Conservation (phyloP, 169 alveolate species). For the Eimeria tenella region DNA sequence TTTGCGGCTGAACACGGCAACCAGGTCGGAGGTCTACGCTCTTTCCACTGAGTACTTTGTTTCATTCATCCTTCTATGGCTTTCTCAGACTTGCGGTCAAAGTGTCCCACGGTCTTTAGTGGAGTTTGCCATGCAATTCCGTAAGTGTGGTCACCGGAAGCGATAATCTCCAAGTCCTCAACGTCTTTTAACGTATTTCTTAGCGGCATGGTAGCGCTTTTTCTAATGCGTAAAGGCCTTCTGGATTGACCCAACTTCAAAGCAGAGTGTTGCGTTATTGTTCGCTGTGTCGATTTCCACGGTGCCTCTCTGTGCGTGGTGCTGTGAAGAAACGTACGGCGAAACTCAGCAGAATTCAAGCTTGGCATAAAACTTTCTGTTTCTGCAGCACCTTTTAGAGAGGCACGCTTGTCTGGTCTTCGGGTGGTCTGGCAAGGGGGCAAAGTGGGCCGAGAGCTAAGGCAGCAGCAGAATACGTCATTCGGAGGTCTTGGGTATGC, state of each 20-base stretch:
- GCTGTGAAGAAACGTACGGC: too few relatives aligned
- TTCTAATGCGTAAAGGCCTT: too few relatives aligned
- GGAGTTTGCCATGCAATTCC: conserved; percentile 69
- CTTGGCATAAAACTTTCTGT: neutral
- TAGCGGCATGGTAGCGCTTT: neutral
- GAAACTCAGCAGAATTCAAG: too few relatives aligned
- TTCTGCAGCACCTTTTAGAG: conserved; percentile 59
- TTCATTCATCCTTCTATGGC: neutral
- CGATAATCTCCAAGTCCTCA: too few relatives aligned
- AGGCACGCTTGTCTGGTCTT: conserved; percentile 66
- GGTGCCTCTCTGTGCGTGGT: too few relatives aligned
- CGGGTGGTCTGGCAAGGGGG: conserved; percentile 72
- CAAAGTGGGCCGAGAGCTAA: conserved; percentile 60
- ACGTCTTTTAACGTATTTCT: too few relatives aligned
- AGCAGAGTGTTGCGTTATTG: too few relatives aligned
- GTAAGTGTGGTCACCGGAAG: neutral
- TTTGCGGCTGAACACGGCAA: neutral
- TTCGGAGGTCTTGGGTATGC: conserved; percentile 72
- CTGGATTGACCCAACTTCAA: too few relatives aligned
- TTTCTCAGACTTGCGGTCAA: conserved; percentile 60
- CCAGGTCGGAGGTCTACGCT: neutral
- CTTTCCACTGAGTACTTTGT: neutral
- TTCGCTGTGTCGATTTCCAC: too few relatives aligned
- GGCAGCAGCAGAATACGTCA: conserved; percentile 65
- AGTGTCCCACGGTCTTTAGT: conserved; percentile 59